Evolutionary conservation across 768 basidiomycete species (phyloP).

Genomic region (Jaapia argillacea): DNA sequence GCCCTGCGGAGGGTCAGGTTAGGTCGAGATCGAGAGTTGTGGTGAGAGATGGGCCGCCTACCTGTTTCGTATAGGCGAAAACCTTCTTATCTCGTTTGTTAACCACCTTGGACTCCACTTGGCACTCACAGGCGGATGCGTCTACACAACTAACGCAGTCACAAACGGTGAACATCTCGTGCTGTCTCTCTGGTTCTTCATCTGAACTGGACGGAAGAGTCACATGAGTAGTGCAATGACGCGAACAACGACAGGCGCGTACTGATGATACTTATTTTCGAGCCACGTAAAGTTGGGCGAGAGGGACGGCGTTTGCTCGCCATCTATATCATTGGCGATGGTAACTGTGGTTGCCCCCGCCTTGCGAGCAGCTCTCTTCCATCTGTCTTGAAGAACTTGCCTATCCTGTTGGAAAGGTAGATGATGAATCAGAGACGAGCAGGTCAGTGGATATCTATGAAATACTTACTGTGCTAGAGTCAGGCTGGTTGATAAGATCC

Average conservation of each 20-base stretch:
- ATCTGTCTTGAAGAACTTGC: constrained; percentile 15
- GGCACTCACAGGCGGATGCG: constrained; percentile 35
- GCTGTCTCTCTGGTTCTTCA: neutral
- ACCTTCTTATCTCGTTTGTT: constrained; percentile 18
- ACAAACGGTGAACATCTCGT: neutral
- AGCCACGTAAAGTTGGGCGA: constrained; percentile 37
- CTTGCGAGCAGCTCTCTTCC: constrained; percentile 18
- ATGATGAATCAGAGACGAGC: neutral
- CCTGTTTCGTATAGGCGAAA: constrained; percentile 36
- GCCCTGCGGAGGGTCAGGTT: constrained; percentile 24
- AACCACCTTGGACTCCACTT: constrained; percentile 29
- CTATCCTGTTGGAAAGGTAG: neutral
- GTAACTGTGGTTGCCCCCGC: constrained; percentile 21
- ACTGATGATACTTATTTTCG: constrained; percentile 43
- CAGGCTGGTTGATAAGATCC: neutral
- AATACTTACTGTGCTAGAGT: neutral
- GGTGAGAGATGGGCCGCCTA: constrained; percentile 12
- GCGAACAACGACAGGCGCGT: constrained; percentile 13
- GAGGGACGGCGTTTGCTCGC: constrained; percentile 31
- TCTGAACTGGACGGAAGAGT: neutral
- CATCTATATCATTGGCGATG: constrained; percentile 24
- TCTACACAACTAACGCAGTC: constrained; percentile 16
- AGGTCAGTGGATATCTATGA: neutral
- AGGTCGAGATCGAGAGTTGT: neutral
- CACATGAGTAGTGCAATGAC: neutral